Conservation (phyloP, 805 yeast species). For the Pichia exigua region DNA sequence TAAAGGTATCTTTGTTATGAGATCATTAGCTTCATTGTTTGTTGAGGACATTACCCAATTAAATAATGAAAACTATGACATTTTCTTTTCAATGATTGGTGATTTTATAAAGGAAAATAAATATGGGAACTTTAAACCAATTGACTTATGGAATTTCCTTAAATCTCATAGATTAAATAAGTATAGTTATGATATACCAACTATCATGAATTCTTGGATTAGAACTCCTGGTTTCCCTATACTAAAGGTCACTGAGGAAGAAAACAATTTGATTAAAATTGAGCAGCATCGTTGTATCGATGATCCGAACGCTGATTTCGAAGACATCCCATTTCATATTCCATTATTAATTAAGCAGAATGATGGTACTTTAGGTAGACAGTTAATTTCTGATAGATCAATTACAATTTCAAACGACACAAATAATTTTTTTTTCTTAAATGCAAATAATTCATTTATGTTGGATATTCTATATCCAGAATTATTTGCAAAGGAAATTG, state of each 20-base stretch:
- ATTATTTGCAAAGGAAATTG: constrained; percentile 21
- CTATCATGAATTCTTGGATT: constrained; percentile 54
- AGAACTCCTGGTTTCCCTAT: constrained; percentile 60
- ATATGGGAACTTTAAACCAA: constrained; percentile 36
- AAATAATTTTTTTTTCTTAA: constrained; percentile 32
- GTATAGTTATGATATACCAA: constrained; percentile 35
- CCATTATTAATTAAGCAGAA: constrained; percentile 42
- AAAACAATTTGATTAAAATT: constrained; percentile 32
- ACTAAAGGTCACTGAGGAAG: constrained; percentile 36
- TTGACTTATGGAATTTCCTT: constrained; percentile 44
- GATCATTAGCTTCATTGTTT: constrained; percentile 43
- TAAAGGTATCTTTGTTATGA: constrained; percentile 49
- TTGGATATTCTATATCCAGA: constrained; percentile 41
- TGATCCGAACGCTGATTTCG: constrained; percentile 28
- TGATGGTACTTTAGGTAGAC: constrained; percentile 31
- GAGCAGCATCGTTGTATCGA: constrained; percentile 34
- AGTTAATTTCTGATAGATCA: constrained; percentile 37
- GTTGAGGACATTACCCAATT: constrained; percentile 22
- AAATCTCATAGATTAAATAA: constrained; percentile 22
- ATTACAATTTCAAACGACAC: constrained; percentile 16
- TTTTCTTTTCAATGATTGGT: constrained; percentile 28
- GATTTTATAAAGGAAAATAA: constrained; percentile 31
- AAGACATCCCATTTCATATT: constrained; percentile 54
- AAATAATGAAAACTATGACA: constrained; percentile 25
- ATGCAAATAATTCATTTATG: constrained; percentile 39